These are phyloP conservation scores for Mortierella sp. DNA, from an alignment of 371 early-diverging fungal genomes.

Conservation along the genomic window DNA sequence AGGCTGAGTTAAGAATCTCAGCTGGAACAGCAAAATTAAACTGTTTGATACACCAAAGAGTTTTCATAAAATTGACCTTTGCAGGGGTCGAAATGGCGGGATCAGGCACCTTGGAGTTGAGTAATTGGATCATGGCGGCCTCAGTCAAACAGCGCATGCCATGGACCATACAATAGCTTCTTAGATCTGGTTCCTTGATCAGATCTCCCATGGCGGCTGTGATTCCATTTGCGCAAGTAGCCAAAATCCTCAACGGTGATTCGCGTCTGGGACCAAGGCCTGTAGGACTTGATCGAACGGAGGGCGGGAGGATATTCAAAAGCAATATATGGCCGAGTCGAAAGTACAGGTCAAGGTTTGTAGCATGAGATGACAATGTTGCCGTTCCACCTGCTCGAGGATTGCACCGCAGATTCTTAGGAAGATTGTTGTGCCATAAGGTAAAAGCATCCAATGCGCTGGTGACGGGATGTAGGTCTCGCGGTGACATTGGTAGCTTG, in stretches of 20 bases:
- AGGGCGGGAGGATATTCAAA: conserved; percentile 29
- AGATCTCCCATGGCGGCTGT: conserved; percentile 39
- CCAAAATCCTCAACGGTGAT: conserved; percentile 40
- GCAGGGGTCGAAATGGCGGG: conserved; percentile 53
- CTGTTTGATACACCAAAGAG: conserved; percentile 47
- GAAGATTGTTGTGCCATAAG: conserved; percentile 25
- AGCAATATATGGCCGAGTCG: conserved; percentile 43
- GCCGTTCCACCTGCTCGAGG: conserved; percentile 8
- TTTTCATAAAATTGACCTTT: conserved; percentile 52
- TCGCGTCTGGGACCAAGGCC: conserved; percentile 52
- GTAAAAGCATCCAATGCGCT: conserved; percentile 20
- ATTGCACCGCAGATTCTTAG: conserved; percentile 17
- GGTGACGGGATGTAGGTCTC: conserved; percentile 37
- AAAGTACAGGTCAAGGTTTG: conserved; percentile 25
- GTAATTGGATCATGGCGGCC: conserved; percentile 39
- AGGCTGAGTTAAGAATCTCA: conserved; percentile 8
- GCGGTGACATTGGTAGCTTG: conserved; percentile 25
- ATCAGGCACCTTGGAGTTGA: conserved; percentile 37
- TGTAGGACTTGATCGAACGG: conserved; percentile 42
- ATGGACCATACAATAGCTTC: conserved; percentile 17
- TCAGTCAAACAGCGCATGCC: conserved; percentile 42
- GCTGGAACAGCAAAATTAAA: conserved; percentile 32
- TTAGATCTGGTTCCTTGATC: conserved; percentile 21
- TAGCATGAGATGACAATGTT: conserved; percentile 6
- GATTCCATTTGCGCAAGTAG: conserved; percentile 51